Conservation (phyloP, 108 stramenopile genomes). For the Pseudonitzschia multiseries region DNA sequence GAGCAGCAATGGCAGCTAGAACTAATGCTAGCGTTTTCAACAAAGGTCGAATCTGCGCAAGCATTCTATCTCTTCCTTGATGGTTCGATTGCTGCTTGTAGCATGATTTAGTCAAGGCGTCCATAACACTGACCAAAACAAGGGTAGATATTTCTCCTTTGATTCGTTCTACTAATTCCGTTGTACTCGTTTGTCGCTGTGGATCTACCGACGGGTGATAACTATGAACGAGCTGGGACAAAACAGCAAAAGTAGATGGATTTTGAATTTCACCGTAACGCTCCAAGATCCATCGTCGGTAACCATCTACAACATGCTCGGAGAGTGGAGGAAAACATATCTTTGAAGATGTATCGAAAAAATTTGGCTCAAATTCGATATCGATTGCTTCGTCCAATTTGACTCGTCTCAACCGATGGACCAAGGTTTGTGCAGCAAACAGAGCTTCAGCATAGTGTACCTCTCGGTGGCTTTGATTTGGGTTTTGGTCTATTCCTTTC, state of each 20-base stretch:
- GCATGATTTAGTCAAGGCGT: slow-evolving; percentile 30
- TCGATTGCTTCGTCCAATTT: slow-evolving; percentile 57
- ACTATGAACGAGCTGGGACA: slow-evolving; percentile 9
- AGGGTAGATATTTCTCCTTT: slow-evolving; percentile 69
- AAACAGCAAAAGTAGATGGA: slow-evolving; percentile 10
- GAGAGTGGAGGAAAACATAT: slow-evolving; percentile 25
- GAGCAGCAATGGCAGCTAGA: slow-evolving; percentile 52
- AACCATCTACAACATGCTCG: slow-evolving; percentile 28
- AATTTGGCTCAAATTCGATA: slow-evolving; percentile 50
- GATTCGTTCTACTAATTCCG: slow-evolving; percentile 51
- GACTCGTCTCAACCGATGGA: slow-evolving; percentile 50
- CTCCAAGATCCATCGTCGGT: slow-evolving; percentile 17
- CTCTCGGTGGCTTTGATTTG: slow-evolving; percentile 1
- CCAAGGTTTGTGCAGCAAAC: slow-evolving; percentile 66
- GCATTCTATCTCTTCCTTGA: slow-evolving; percentile 14
- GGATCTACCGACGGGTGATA: slow-evolving; percentile 16
- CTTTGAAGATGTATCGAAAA: slow-evolving; percentile 4
- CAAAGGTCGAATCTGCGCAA: slow-evolving; percentile 43
- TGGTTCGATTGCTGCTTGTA: not conserved
- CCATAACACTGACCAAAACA: slow-evolving; percentile 44
- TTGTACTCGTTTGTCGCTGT: not conserved
- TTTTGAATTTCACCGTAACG: slow-evolving; percentile 5
- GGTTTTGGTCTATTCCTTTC: not conserved
- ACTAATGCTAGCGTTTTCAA: slow-evolving; percentile 62
- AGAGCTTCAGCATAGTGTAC: slow-evolving; percentile 50